Conservation (phyloP, 2,329 filamentous ascomycete species). For the Diplocarpon rosae region DNA sequence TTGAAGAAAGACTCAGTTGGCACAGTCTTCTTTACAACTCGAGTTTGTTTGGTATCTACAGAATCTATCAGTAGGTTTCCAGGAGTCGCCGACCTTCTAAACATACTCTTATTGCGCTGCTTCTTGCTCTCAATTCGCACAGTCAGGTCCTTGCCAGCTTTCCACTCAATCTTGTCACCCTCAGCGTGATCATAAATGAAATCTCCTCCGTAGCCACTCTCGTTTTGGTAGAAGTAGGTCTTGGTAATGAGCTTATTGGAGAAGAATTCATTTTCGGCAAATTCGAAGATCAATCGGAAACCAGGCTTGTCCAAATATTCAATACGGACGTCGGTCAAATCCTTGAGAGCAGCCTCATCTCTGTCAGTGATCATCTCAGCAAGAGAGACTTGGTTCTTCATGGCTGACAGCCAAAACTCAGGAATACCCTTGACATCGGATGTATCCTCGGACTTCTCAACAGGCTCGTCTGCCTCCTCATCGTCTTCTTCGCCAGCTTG, state of each 20-base stretch:
- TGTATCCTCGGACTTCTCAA: slow-evolving; percentile 41
- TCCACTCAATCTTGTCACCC: slow-evolving; percentile 97
- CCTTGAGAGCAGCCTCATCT: slow-evolving; percentile 87
- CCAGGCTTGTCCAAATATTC: slow-evolving; percentile 97
- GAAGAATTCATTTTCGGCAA: slow-evolving; percentile 91
- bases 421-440: slow-evolving; percentile 66
- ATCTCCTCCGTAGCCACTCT: slow-evolving; percentile 96
- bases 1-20: slow-evolving; percentile 94
- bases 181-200: slow-evolving; percentile 99
- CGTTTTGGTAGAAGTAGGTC: slow-evolving; percentile 98
- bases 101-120: slow-evolving; percentile 97
- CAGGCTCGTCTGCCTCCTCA: slow-evolving; percentile 40
- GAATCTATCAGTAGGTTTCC: not conserved
- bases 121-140: slow-evolving; percentile 98
- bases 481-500: slow-evolving; percentile 75
- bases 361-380: slow-evolving; percentile 98
- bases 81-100: not conserved
- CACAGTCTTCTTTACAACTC: slow-evolving; percentile 97
- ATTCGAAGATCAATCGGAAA: slow-evolving; percentile 97
- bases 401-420: slow-evolving; percentile 98
- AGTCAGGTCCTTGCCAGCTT: slow-evolving; percentile 83
- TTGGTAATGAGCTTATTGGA: slow-evolving; percentile 95
- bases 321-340: slow-evolving; percentile 90
- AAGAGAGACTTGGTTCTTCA: slow-evolving; percentile 98
- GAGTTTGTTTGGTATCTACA: slow-evolving; percentile 94